These are phyloP conservation scores for Nakazawaea peltata DNA, from an alignment of 805 yeast genomes.

Conservation along the genomic window DNA sequence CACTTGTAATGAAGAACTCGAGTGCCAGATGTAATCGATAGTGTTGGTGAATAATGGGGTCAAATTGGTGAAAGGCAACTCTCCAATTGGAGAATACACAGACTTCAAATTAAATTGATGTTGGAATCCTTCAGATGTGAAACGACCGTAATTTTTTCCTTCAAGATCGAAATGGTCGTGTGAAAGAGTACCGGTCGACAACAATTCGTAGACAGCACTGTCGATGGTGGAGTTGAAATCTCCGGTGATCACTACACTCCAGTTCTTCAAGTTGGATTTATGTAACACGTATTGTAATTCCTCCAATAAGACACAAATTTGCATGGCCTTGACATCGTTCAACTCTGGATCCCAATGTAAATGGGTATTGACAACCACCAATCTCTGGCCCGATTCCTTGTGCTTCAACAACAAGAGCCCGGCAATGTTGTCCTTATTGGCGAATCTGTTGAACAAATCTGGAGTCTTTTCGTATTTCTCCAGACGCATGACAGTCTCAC, in stretches of 20 bases:
- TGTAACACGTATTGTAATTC: slow-evolving; percentile 67
- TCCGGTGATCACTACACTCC: slow-evolving; percentile 70
- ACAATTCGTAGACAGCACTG: slow-evolving; percentile 88
- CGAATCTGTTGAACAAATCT: slow-evolving; percentile 91
- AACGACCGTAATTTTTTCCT: slow-evolving; percentile 85
- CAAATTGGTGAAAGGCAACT: slow-evolving; percentile 89
- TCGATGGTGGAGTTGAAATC: slow-evolving; percentile 86
- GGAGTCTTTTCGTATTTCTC: slow-evolving; percentile 88
- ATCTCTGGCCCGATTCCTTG: slow-evolving; percentile 56
- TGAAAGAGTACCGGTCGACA: slow-evolving; percentile 73
- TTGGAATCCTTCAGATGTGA: slow-evolving; percentile 80
- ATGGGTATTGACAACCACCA: slow-evolving; percentile 84
- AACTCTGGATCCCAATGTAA: slow-evolving; percentile 97
- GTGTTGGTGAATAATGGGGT: slow-evolving; percentile 91
- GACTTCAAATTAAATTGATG: slow-evolving; percentile 79
- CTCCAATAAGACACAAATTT: slow-evolving; percentile 85
- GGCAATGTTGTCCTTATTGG: slow-evolving; percentile 93
- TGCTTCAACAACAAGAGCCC: slow-evolving; percentile 70
- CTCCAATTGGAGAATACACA: slow-evolving; percentile 78
- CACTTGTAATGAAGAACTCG: slow-evolving; percentile 73
- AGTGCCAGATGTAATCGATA: slow-evolving; percentile 94
- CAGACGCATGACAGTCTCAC: slow-evolving; percentile 69
- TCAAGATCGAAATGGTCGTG: slow-evolving; percentile 75
- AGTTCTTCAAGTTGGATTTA: slow-evolving; percentile 27
- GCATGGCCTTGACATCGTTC: slow-evolving; percentile 93